These are phyloP conservation scores for Microstroma glucosiphilum DNA, from an alignment of 1,284 basidiomycete genomes.

Conservation along the genomic window DNA sequence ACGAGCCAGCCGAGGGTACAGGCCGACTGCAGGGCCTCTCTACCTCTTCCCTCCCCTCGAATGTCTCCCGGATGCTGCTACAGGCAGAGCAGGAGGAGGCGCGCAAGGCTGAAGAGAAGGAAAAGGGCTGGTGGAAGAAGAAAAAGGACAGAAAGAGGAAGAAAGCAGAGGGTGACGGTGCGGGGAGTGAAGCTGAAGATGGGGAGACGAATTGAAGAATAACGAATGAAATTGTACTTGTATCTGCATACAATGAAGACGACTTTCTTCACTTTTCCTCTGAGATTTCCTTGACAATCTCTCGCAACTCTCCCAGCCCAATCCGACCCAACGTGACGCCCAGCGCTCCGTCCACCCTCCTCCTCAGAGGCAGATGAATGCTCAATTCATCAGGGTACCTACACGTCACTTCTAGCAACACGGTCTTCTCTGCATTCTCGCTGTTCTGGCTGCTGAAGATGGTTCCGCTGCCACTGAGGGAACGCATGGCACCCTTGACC, in stretches of 20 bases:
- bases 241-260: not conserved
- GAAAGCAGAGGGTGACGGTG: not conserved
- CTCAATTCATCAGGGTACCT: too few species aligned
- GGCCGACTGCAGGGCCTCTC: slow-evolving; percentile 2
- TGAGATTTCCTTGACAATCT: not conserved
- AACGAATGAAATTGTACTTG: not conserved
- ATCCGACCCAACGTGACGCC: too few species aligned
- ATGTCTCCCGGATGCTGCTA: not conserved
- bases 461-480: too few species aligned
- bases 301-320: too few species aligned
- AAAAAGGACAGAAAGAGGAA: slow-evolving; percentile 5
- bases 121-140: slow-evolving; percentile 2
- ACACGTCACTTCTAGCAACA: too few species aligned
- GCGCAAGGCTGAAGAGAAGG: not conserved
- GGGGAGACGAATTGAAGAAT: not conserved
- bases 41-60: not conserved
- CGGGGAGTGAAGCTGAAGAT: not conserved
- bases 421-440: too few species aligned
- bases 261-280: not conserved
- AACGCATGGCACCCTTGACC: too few species aligned
- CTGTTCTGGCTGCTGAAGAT: too few species aligned
- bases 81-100: slow-evolving; percentile 1
- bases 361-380: too few species aligned
- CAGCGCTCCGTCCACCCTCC: too few species aligned
- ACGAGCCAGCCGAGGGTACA: not conserved